Percentiles rank a stretch among this genome's conserved stretches.
phyloP scores from a whole-genome alignment of 202 grass and related monocot species.

The Elaeis oleifera region DNA sequence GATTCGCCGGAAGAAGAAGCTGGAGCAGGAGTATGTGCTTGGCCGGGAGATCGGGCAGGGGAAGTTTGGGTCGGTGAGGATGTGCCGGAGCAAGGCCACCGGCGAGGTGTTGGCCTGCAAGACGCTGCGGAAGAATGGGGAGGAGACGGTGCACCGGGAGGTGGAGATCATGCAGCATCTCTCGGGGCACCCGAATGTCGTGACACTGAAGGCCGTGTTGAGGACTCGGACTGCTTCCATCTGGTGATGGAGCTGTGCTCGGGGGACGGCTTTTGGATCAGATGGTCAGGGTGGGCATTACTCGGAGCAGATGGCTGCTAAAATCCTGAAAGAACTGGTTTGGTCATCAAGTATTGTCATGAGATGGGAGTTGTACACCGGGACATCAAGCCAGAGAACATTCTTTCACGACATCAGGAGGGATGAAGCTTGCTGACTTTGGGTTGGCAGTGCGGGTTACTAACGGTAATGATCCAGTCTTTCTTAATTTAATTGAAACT shows the following conservation, averaged over 20 bases:
- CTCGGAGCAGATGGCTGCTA: constrained; percentile 56
- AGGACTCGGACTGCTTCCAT: constrained; percentile 65
- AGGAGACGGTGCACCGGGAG: constrained; percentile 89
- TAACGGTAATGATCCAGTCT: constrained; percentile 37
- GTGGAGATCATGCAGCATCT: constrained; percentile 99
- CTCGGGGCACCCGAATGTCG: constrained; percentile 79
- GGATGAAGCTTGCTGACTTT: constrained; percentile 82
- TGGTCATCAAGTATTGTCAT: constrained; percentile 82
- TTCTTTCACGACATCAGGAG: constrained; percentile 57
- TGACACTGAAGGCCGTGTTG: constrained; percentile 83
- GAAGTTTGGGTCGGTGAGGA: constrained; percentile 79
- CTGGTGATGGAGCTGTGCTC: constrained; percentile 88
- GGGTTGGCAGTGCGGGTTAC: constrained; percentile 75
- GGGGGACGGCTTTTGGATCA: constrained; percentile 66
- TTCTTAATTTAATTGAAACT: not conserved
- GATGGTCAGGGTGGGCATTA: constrained; percentile 40
- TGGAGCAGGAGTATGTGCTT: constrained; percentile 70
- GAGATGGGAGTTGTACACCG: constrained; percentile 90
- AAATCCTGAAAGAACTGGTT: constrained; percentile 61
- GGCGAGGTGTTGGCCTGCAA: constrained; percentile 80
- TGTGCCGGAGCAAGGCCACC: constrained; percentile 57
- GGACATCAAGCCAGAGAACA: constrained; percentile 94
- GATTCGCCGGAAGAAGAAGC: constrained; percentile 66
- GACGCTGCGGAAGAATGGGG: constrained; percentile 59
- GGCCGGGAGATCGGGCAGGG: constrained; percentile 68